phyloP scores from a whole-genome alignment of 2,329 filamentous ascomycete genomes.

The Clathrospora elynae region DNA sequence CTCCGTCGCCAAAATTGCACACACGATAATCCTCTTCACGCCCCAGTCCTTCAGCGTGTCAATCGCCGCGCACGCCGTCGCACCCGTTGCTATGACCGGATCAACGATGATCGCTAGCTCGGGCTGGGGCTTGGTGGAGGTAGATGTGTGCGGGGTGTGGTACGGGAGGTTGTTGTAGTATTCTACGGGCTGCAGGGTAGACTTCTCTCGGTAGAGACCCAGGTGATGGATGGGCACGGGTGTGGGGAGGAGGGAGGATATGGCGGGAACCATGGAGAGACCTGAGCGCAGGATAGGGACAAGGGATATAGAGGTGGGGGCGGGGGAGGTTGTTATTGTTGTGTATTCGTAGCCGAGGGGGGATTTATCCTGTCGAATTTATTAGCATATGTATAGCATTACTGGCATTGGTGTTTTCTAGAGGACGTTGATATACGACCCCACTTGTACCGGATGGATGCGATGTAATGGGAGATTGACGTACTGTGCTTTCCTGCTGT shows the following conservation, averaged over 20 bases:
- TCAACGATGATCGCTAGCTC: slow-evolving; percentile 84
- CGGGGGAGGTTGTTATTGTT: slow-evolving; percentile 65
- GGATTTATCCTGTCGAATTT: slow-evolving; percentile 66
- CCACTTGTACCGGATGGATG: not conserved
- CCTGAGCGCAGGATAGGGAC: slow-evolving; percentile 93
- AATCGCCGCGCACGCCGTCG: slow-evolving; percentile 86
- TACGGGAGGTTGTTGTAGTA: slow-evolving; percentile 98
- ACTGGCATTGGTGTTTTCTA: not conserved
- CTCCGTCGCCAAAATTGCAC: slow-evolving; percentile 74
- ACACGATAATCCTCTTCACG: slow-evolving; percentile 76
- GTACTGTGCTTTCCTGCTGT: slow-evolving; percentile 67
- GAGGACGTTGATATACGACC: slow-evolving; percentile 4
- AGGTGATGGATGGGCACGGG: slow-evolving; percentile 89
- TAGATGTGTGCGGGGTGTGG: slow-evolving; percentile 59
- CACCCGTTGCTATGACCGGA: slow-evolving; percentile 91
- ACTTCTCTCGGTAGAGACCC: slow-evolving; percentile 89
- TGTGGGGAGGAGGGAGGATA: slow-evolving; percentile 79
- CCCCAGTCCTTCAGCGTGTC: slow-evolving; percentile 91
- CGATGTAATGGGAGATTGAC: slow-evolving; percentile 30
- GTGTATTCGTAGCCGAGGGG: slow-evolving; percentile 79
- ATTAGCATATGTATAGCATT: slow-evolving; percentile 6
- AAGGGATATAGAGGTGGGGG: slow-evolving; percentile 72
- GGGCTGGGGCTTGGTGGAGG: slow-evolving; percentile 42
- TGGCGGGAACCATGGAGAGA: slow-evolving; percentile 85
- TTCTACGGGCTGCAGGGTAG: slow-evolving; percentile 85